Evolutionary conservation across 1,284 basidiomycete genomes (phyloP), one percentile per base, ranked within the genome.

Genomic region (Salmacisia buchloeana): DNA sequence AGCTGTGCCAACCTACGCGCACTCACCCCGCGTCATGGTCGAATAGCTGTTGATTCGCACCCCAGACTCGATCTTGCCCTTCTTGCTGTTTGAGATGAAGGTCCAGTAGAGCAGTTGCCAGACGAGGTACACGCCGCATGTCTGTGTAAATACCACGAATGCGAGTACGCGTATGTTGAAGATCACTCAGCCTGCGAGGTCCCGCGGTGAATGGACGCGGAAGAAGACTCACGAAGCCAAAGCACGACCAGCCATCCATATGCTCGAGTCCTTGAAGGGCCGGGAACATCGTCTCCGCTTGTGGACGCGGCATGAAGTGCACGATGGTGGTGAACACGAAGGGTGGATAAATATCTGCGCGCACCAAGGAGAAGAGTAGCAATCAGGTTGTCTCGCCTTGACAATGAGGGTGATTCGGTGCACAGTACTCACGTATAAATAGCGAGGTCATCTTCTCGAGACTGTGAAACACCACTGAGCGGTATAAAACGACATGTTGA

Each of bases 311-410:
- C 80, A 92, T 92, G 80, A 88, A 91, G 80, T 94, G 91, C 29
- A 90, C 84, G 64, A 96, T 92, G 39, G 93, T 88, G 5, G 89
- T 91, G 73, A 97, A 70, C 21, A 60, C 90, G 86, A 77, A 92
- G 86, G 67, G 94, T 83, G 49, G 58, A 27, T 59, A 59, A 27
- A 59, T 38, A 7, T 59, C 46, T 52, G 46, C 46, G 4, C 7
- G 13, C 15, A 25, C 4, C 21, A 10, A 52, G 23, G 46, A 27
- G 29, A 23, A 25, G 9, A 6, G 29, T 21, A 6, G 7, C 4
- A 27, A 52, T 15, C 6, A 7, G 23, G 23, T 29, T 21, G 18
- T 21, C 9, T 15, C 29, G 23, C 7, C 25, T 10, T 21, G 3
- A 27, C 15, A 6, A 52, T 27, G 29, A 1, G 46, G 23, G 25